Evolutionary conservation across 352 stramenopile genomes (phyloP).

Genomic region (Phytophthora cryptogea): DNA sequence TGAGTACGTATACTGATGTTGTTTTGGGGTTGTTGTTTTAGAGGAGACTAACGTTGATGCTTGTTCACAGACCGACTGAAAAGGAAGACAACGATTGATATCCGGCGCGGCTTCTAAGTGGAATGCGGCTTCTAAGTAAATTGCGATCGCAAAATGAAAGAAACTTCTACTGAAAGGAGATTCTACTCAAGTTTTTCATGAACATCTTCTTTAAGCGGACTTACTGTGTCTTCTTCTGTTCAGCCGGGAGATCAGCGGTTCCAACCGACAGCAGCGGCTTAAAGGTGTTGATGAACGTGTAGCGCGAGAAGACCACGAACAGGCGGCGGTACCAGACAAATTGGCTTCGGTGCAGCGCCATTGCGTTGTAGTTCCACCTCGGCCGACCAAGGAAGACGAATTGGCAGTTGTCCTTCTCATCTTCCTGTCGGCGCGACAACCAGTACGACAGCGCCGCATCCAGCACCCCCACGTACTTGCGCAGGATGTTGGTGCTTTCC

Average conservation of each 20-base stretch:
- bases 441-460: constrained; percentile 65
- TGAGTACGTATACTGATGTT: constrained; percentile 24
- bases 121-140: no score
- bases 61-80: constrained; percentile 33
- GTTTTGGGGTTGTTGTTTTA: background rate
- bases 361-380: constrained; percentile 89
- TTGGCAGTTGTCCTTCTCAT: constrained; percentile 25
- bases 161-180: constrained; percentile 6
- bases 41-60: background rate
- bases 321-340: constrained; percentile 98
- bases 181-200: constrained; percentile 5
- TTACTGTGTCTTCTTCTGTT: constrained; percentile 44
- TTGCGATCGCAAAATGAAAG: background rate
- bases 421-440: constrained; percentile 18
- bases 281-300: constrained; percentile 95
- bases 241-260: constrained; percentile 12
- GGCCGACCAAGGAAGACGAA: constrained; percentile 68
- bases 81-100: constrained; percentile 48
- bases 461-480: constrained; percentile 90
- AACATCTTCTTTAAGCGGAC: background rate
- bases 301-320: constrained; percentile 95
- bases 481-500: constrained; percentile 74
- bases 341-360: constrained; percentile 93
- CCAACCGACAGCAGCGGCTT: constrained; percentile 42
- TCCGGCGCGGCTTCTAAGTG: constrained; percentile 45